Base-by-base conservation (phyloP, 371 early-diverging fungal species). In the Rhizopus arrhizus region DNA sequence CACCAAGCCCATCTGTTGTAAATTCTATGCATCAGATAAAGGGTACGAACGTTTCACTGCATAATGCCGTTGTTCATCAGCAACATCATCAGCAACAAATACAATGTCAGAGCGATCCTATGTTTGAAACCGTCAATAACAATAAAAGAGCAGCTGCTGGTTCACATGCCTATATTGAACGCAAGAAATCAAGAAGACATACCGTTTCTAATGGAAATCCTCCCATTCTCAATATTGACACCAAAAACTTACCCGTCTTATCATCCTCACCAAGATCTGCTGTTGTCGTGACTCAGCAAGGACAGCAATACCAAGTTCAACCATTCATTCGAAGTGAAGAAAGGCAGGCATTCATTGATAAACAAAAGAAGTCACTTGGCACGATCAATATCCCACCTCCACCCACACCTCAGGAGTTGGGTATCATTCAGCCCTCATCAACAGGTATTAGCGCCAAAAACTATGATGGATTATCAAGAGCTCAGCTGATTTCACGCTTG, bases 351-450 rank as follows among this genome's bases (percentile, higher is more conserved):
- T 13, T 56, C 2, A 60, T 59, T n/a, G 65, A 59, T 38, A 61
- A 58, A 3, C 69, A 69, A 50, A 61, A 68, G 15, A 68, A 59
- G 33, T 48, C 64, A 9, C 35, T 70, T 0, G 68, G 70, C 2
- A 32, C 48, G 4, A 64, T 75, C 42, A 47, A 60, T 12, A 54
- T 73, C 16, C 74, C 73, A 4, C 73, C 73, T 8, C 71, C 67
- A 32, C 77, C 77, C 2, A 73, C 77, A 32, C 73, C 73, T 32
- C 71, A 70, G 9, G 77, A 76, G 47, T 49, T 76, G 12, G 73
- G 73, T 0, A 55, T 72, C 1, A 42, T 66, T 34, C 43, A 50
- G 22, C 31, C 15, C 10, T 46, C 56, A n/a, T 42, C 31, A 46
- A 57, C 12, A 22, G 22, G 22, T 31, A 56, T 57, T 5, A 36